phyloP scores from a whole-genome alignment of 345 rosid genomes.

The Nephelium lappaceum region DNA sequence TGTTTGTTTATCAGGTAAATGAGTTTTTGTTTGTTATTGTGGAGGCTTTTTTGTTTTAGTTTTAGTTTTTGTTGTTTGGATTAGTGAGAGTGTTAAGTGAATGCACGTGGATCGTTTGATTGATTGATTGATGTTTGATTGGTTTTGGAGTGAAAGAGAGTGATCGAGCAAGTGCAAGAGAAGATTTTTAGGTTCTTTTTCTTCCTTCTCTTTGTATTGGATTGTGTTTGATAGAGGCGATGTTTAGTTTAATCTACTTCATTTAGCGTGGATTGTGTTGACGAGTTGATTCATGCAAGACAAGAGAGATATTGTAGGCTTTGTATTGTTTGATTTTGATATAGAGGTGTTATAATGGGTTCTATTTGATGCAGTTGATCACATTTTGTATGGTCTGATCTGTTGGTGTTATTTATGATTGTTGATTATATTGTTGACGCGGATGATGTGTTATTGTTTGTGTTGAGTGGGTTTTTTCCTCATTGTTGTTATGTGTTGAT shows the following conservation, averaged over 20 bases:
- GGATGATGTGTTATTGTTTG: not conserved
- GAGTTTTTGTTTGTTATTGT: not conserved
- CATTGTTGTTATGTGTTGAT: not conserved
- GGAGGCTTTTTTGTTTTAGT: not conserved
- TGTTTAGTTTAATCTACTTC: not conserved
- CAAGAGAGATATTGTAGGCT: not conserved
- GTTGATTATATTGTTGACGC: not conserved
- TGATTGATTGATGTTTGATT: not conserved
- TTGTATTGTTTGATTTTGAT: not conserved
- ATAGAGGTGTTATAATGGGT: not conserved
- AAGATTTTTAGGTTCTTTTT: not conserved
- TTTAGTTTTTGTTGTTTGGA: constrained; percentile 1
- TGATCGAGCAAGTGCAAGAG: not conserved
- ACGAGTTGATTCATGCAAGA: not conserved
- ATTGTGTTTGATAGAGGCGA: not conserved
- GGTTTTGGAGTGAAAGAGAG: not conserved
- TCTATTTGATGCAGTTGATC: not conserved
- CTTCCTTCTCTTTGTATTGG: not conserved
- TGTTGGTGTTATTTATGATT: not conserved
- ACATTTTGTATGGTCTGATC: not conserved
- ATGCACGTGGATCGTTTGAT: not conserved
- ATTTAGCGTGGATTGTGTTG: not conserved
- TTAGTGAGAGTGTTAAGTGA: not conserved
- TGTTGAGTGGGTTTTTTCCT: not conserved
- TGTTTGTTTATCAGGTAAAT: not conserved